Evolutionary conservation across 192 early-diverging fungal genomes (phyloP).

Genomic region (Chytriomyces sp.): DNA sequence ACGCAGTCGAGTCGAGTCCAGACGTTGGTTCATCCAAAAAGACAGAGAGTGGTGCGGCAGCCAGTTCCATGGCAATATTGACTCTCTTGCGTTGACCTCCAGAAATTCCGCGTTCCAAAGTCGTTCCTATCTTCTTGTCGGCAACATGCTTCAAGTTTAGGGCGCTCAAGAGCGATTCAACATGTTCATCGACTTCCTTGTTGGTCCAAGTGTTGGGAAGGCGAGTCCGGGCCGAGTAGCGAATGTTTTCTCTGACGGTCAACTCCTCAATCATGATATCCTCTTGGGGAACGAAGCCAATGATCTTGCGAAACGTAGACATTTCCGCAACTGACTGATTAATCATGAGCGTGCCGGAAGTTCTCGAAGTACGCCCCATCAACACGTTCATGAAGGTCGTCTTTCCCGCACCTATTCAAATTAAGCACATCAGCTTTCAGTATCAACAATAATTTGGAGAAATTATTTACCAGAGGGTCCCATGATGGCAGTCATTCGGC

Average conservation of each 20-base stretch:
- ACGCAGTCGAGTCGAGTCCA: constrained; percentile 66
- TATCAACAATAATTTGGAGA: background rate
- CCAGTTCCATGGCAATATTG: constrained; percentile 81
- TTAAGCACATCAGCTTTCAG: background rate
- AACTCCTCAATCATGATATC: constrained; percentile 35
- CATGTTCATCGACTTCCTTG: constrained; percentile 70
- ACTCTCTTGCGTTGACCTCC: constrained; percentile 83
- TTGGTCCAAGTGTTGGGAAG: constrained; percentile 64
- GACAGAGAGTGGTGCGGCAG: constrained; percentile 71
- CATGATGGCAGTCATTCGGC: constrained; percentile 82
- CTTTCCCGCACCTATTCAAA: constrained; percentile 21
- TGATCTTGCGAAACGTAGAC: constrained; percentile 33
- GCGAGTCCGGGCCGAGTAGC: constrained; percentile 74
- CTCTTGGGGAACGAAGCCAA: constrained; percentile 42
- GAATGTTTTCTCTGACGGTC: constrained; percentile 77
- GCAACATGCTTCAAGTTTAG: constrained; percentile 62
- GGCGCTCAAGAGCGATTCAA: constrained; percentile 17
- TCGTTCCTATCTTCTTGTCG: constrained; percentile 69
- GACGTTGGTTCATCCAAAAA: constrained; percentile 87
- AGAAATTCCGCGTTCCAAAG: constrained; percentile 74
- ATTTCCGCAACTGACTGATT: constrained; percentile 36
- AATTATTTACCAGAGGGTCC: constrained; percentile 83
- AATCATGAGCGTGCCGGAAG: constrained; percentile 29
- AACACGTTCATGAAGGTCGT: constrained; percentile 48
- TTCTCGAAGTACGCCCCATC: constrained; percentile 29